phyloP scores from a whole-genome alignment of 805 yeast genomes.

The Cyberlindnera japonica region DNA sequence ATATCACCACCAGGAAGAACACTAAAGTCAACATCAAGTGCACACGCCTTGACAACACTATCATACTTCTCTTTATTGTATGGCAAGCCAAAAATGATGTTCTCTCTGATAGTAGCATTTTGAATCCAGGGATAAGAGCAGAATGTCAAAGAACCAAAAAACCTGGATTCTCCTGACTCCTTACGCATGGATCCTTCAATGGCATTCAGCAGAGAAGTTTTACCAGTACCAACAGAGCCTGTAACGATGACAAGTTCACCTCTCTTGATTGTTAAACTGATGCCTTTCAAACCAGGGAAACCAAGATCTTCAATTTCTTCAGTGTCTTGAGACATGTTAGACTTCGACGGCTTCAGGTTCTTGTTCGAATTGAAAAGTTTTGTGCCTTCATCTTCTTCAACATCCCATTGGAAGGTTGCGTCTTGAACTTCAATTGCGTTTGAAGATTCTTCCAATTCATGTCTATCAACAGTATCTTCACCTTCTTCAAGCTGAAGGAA shows the following conservation, averaged over 20 bases:
- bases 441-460: conserved; percentile 35
- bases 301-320: conserved; percentile 24
- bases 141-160: conserved; percentile 49
- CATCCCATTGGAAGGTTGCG: conserved; percentile 57
- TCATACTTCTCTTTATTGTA: conserved; percentile 50
- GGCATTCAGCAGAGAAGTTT: conserved; percentile 67
- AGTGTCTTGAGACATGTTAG: conserved; percentile 1
- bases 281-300: conserved; percentile 40
- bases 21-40: conserved; percentile 60
- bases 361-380: not conserved
- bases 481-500: conserved; percentile 41
- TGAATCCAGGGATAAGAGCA: conserved; percentile 83
- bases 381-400: conserved; percentile 26
- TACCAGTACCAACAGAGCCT: conserved; percentile 82
- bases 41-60: conserved; percentile 59
- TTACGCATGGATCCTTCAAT: conserved; percentile 68
- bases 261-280: conserved; percentile 50
- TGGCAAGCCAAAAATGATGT: conserved; percentile 63
- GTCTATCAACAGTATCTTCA: conserved; percentile 28
- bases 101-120: conserved; percentile 72
- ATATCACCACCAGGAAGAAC: conserved; percentile 69
- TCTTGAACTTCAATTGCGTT: conserved; percentile 41
- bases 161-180: conserved; percentile 45
- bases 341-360: not conserved
- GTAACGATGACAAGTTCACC: conserved; percentile 75